Percentiles rank a stretch among this genome's conserved stretches.
Evolutionary conservation across 306 rosid species (phyloP).

Genomic region (Vigna hirtella): DNA sequence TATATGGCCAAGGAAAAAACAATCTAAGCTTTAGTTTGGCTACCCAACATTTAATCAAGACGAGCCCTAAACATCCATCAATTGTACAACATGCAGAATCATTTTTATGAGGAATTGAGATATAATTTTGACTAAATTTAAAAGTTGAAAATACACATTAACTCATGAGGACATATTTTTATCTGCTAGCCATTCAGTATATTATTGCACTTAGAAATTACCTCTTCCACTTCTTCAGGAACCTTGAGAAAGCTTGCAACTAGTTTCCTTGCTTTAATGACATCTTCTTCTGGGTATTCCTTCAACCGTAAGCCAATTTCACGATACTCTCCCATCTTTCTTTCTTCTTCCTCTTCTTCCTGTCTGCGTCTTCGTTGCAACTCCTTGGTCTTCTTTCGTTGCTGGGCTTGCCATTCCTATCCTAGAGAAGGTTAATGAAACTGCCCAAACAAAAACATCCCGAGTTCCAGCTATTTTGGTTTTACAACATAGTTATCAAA

Average conservation of each 20-base stretch:
- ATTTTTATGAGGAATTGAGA: constrained; percentile 18
- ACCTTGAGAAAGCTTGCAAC: constrained; percentile 81
- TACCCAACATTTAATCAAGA: constrained; percentile 11
- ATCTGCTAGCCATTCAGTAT: neutral
- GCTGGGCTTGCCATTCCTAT: constrained; percentile 96
- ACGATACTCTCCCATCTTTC: constrained; percentile 78
- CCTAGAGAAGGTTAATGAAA: constrained; percentile 46
- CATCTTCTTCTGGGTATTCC: constrained; percentile 87
- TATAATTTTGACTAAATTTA: constrained; percentile 7
- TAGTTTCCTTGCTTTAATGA: constrained; percentile 72
- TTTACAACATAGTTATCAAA: constrained; percentile 3
- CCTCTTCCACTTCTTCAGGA: constrained; percentile 97
- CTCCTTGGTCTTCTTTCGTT: constrained; percentile 76
- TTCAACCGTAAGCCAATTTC: constrained; percentile 83
- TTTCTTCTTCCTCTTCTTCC: constrained; percentile 91
- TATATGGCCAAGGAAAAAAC: constrained; percentile 1
- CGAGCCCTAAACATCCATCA: constrained; percentile 19
- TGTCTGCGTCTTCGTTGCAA: constrained; percentile 57
- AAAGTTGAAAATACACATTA: constrained; percentile 30
- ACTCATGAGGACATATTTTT: neutral
- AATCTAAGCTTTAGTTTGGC: constrained; percentile 18
- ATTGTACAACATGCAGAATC: constrained; percentile 21
- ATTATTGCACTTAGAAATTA: constrained; percentile 41
- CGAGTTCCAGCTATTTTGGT: constrained; percentile 5
- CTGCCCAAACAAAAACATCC: constrained; percentile 43